phyloP scores from a whole-genome alignment of 768 basidiomycete genomes.

The Coprinellus micaceus region DNA sequence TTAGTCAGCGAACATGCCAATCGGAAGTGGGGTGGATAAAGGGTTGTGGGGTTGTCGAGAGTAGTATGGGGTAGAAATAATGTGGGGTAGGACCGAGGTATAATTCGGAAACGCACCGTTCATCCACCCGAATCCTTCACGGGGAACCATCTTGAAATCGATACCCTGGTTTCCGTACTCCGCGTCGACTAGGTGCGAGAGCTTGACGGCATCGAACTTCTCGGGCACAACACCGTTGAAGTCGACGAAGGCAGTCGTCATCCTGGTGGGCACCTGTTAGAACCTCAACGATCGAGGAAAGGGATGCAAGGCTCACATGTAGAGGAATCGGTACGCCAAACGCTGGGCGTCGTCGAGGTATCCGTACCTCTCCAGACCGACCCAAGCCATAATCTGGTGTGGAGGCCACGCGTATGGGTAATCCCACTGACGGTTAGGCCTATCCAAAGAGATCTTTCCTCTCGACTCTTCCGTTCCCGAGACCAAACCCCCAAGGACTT shows the following conservation, averaged over 20 bases:
- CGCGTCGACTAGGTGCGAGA: slow-evolving; percentile 94
- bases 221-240: slow-evolving; percentile 98
- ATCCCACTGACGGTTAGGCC: slow-evolving; percentile 99
- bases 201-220: slow-evolving; percentile 97
- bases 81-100: background rate
- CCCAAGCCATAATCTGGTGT: slow-evolving; percentile 98
- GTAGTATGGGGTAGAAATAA: background rate
- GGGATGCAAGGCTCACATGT: slow-evolving; percentile 60
- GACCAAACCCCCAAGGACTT: slow-evolving; percentile 91
- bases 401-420: slow-evolving; percentile 92
- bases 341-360: slow-evolving; percentile 92
- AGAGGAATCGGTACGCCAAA: slow-evolving; percentile 93
- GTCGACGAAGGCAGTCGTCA: slow-evolving; percentile 92
- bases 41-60: no score
- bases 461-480: slow-evolving; percentile 96
- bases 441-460: slow-evolving; percentile 91
- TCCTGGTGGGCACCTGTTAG: no score
- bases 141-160: slow-evolving; percentile 96
- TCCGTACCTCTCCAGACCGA: slow-evolving; percentile 93
- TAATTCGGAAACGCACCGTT: slow-evolving; percentile 55
- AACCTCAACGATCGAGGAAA: background rate
- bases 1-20: background rate
- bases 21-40: no score
- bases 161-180: slow-evolving; percentile 96
- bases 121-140: slow-evolving; percentile 99